Percentiles rank a stretch among this genome's conserved stretches.
phyloP scores from a whole-genome alignment of 2,329 filamentous ascomycete genomes.

The Didymella sp. region DNA sequence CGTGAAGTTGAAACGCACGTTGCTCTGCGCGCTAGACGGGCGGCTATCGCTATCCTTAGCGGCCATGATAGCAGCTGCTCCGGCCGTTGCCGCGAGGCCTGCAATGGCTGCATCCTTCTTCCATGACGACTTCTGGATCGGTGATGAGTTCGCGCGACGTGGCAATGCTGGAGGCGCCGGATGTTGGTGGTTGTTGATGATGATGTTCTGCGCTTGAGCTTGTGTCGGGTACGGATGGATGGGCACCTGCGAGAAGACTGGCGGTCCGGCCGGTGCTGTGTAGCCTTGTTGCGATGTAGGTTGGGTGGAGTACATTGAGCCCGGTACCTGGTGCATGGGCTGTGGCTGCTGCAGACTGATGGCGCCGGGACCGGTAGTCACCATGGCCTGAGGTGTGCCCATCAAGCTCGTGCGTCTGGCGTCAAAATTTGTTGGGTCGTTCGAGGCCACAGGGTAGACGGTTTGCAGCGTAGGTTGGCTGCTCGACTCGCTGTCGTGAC shows the following conservation, averaged over 20 bases:
- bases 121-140: constrained; percentile 50
- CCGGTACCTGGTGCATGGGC: constrained; percentile 75
- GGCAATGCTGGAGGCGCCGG: constrained; percentile 31
- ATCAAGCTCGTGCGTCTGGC: constrained; percentile 60
- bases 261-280: constrained; percentile 50
- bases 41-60: constrained; percentile 32
- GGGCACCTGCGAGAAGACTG: constrained; percentile 47
- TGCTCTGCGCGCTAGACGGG: constrained; percentile 46
- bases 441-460: constrained; percentile 71
- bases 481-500: constrained; percentile 58
- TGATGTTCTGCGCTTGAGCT: constrained; percentile 30
- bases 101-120: constrained; percentile 54
- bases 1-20: constrained; percentile 65
- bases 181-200: constrained; percentile 28
- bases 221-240: constrained; percentile 32
- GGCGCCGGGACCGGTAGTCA: constrained; percentile 52
- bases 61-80: constrained; percentile 50
- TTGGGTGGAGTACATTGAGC: constrained; percentile 66
- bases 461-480: constrained; percentile 64
- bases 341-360: constrained; percentile 85
- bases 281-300: constrained; percentile 50
- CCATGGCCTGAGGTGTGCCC: constrained; percentile 48
- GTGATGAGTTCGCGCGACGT: constrained; percentile 57
- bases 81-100: constrained; percentile 53
- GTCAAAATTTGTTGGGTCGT: constrained; percentile 69